Evolutionary conservation across 2,329 filamentous ascomycete genomes (phyloP), one percentile per base, ranked within the genome.

Genomic region (Pseudogymnoascus sp.): DNA sequence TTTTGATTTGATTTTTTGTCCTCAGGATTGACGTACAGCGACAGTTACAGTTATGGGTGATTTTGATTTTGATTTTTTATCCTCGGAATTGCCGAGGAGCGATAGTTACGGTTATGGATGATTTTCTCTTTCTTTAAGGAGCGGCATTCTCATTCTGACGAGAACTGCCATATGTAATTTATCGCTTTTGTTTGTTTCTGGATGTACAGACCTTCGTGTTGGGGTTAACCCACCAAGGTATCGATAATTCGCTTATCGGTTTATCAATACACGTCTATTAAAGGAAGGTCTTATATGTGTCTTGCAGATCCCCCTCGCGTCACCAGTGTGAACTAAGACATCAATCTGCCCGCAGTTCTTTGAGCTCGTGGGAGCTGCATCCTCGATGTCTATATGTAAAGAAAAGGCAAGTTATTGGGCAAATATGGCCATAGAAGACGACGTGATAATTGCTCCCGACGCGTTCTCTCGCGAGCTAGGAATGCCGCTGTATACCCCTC

Each of bases 291-390:
- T 54, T 33, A 21, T 8, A 6, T 8, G 47, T 35, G 47, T 10
- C 47, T 54, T 35, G 29, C 47, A 54, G 47, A 54, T 54, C 15
- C 47, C 29, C 44, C 29, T 33, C 29, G 47, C 47, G 47, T 54
- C 47, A 54, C 47, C 29, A 33, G 35, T 11, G 9, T 17, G 17
- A 54, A 21, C 9, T 54, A 54, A 54, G 26, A 54, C 29, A 33
- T 17, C 29, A 33, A n/a, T 54, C 9, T 33, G 47, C 15, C 47
- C 47, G 3, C 29, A 35, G 47, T 29, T 54, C 47, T 33, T 54
- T 10, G 15, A 54, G 10, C 47, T 33, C 9, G 5, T 9, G 29
- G n/a, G 9, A 17, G 10, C 21, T 54, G 29, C 21, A 10, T 54
- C 29, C 26, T 33, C 29, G 29, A 54, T 54, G 29, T 54, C 29